phyloP scores from a whole-genome alignment of 2,329 filamentous ascomycete species.

The Penicillium brevicompactum region DNA sequence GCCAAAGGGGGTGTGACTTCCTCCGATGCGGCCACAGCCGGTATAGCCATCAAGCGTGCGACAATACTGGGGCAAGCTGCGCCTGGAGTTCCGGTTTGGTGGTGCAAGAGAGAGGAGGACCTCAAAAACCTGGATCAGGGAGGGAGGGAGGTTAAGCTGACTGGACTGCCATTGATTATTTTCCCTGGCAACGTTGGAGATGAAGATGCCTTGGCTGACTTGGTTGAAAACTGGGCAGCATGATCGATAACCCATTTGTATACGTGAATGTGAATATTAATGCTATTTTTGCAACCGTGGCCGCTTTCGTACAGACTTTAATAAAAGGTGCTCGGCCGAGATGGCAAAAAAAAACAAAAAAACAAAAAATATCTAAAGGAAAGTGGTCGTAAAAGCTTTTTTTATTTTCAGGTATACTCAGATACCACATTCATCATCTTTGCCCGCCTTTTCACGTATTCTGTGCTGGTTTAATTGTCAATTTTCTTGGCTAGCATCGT shows the following conservation, averaged over 20 bases:
- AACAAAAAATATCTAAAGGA: too few relatives aligned
- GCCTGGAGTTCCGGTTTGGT: background rate
- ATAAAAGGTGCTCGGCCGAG: too few relatives aligned
- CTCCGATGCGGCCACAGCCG: background rate
- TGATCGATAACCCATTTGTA: background rate
- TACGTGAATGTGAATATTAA: too few relatives aligned
- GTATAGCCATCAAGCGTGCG: background rate
- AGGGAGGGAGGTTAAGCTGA: background rate
- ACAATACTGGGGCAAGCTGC: background rate
- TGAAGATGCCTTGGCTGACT: background rate
- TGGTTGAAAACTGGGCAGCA: background rate
- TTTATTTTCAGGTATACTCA: too few relatives aligned
- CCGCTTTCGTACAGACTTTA: too few relatives aligned
- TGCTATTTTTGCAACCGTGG: too few relatives aligned
- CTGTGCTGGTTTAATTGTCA: too few relatives aligned
- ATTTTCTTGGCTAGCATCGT: too few relatives aligned
- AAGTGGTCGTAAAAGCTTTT: too few relatives aligned
- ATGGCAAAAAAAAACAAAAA: too few relatives aligned
- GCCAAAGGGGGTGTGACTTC: constrained; percentile 1
- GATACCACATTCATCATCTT: too few relatives aligned
- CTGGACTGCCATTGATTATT: background rate
- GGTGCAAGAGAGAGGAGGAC: background rate
- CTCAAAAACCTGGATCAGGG: background rate
- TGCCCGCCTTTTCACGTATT: too few relatives aligned
- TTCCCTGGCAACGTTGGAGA: background rate